Evolutionary conservation across 2,329 filamentous ascomycete species (phyloP), one percentile per base, ranked within the genome.

Genomic region (Didymella lethalis): DNA sequence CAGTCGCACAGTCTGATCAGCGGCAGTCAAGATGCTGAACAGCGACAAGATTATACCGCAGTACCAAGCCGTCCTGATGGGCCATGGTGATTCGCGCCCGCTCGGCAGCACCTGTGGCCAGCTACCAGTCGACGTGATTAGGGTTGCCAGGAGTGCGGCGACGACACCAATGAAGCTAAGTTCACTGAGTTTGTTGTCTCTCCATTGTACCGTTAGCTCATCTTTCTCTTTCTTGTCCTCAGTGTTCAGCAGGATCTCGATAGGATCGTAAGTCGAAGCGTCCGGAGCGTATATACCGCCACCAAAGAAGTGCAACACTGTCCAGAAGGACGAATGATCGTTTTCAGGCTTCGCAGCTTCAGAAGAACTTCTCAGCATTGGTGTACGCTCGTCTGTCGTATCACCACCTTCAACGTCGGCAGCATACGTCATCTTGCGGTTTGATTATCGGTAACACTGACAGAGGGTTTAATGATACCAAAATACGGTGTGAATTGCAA

Each of bases 31-130:
- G 7, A 85, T 77, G n/a, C 80, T 79, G 57, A 83, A 83, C 3
- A 85, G 74, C 1, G 83, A 76, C 26, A 86, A 79, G 11, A 85
- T 73, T 36, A 81, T 79, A 12, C 78, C 79, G 48, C 73, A 75
- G 63, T 76, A 81, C 78, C 78, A 81, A 20, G 74, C 75, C 11
- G 78, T 76, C 11, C 78, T 73, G 4, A 81, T 74, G 4, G 70
- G 61, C 79, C 79, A 81, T 2, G 79, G 79, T 14, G 76, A 73
- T 36, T 64, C 32, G n/a, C 66, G 48, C 6, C 72, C 77, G 45
- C 77, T 77, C 11, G 70, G 68, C 7, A 81, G 67, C 23, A 81
- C 73, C 48, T 73, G 72, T 11, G 79, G 79, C 79, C 79, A 81
- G 44, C 73, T 75, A 11, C 79, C 79, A 1, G 79, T 81, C 7